Percentiles rank a stretch among this genome's conserved stretches.
These are phyloP conservation scores for Gypsophila paniculata DNA, from an alignment of 179 eudicot species.

Conservation along the genomic window DNA sequence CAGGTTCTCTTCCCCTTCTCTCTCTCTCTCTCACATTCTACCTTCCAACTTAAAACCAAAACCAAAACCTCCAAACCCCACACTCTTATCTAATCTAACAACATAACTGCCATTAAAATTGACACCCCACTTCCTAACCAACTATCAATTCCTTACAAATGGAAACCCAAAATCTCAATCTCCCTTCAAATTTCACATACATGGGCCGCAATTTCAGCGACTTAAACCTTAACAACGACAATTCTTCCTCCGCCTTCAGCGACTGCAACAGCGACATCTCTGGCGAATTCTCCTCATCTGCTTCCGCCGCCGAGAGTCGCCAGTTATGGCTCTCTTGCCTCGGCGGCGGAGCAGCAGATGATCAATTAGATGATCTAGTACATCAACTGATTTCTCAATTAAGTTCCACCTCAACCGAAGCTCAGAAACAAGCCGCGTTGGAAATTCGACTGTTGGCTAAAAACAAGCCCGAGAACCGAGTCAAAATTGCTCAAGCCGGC, in stretches of 20 bases:
- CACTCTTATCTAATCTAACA: background rate
- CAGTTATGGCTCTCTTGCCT: constrained; percentile 58
- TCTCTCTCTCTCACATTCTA: no score
- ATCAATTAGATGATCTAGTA: constrained; percentile 55
- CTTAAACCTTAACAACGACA: constrained; percentile 31
- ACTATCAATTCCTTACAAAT: no score
- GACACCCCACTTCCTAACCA: no score
- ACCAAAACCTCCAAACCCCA: background rate
- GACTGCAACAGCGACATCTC: constrained; percentile 81
- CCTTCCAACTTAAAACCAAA: background rate
- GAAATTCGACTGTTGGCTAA: constrained; percentile 72
- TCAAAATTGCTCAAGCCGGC: constrained; percentile 67
- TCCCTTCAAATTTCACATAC: constrained; percentile 39
- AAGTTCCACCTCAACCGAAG: constrained; percentile 36
- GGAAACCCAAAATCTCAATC: no score
- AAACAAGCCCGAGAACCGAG: constrained; percentile 68
- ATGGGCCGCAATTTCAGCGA: constrained; percentile 54
- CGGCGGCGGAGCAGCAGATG: constrained; percentile 46
- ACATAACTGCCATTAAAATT: background rate
- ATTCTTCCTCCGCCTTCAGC: constrained; percentile 70
- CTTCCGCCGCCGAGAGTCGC: constrained; percentile 49
- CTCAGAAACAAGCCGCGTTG: constrained; percentile 58
- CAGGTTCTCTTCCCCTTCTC: constrained; percentile 3
- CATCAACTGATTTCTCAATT: constrained; percentile 47
- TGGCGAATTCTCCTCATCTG: constrained; percentile 61